These are phyloP conservation scores for Teratosphaeria pseudoeucalypti DNA, from an alignment of 2,329 filamentous ascomycete species.

Conservation along the genomic window DNA sequence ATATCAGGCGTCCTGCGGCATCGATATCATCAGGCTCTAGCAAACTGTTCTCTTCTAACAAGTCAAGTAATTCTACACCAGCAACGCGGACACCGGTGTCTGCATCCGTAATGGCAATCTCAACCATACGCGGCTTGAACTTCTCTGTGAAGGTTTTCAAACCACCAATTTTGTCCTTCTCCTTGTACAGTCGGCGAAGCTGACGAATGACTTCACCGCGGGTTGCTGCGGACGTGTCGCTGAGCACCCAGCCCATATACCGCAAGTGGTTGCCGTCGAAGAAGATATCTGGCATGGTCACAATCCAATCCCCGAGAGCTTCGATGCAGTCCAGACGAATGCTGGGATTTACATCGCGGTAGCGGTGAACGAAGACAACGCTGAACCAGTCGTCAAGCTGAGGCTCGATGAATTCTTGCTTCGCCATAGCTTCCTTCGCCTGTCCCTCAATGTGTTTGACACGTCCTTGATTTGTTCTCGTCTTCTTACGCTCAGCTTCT, in stretches of 20 bases:
- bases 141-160: conserved; percentile 88
- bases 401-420: conserved; percentile 58
- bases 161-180: conserved; percentile 63
- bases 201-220: conserved; percentile 82
- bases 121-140: conserved; percentile 75
- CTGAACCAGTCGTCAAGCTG: conserved; percentile 81
- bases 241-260: conserved; percentile 92
- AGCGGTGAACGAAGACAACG: conserved; percentile 87
- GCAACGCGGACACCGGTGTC: conserved; percentile 71
- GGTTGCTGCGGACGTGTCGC: conserved; percentile 63
- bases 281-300: conserved; percentile 72
- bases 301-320: conserved; percentile 81
- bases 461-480: conserved; percentile 66
- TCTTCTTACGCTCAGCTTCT: conserved; percentile 65
- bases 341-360: conserved; percentile 82
- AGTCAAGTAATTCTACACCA: conserved; percentile 71
- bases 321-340: conserved; percentile 83
- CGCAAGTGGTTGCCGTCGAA: conserved; percentile 83
- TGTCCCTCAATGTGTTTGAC: conserved; percentile 62
- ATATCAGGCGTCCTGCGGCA: conserved; percentile 73
- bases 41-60: conserved; percentile 71
- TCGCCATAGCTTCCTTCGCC: conserved; percentile 58
- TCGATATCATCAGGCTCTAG: conserved; percentile 89
- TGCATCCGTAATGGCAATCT: conserved; percentile 81
- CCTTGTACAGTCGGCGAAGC: conserved; percentile 66